Base-by-base conservation (phyloP, 306 rosid species). In the Quercus engelmannii region DNA sequence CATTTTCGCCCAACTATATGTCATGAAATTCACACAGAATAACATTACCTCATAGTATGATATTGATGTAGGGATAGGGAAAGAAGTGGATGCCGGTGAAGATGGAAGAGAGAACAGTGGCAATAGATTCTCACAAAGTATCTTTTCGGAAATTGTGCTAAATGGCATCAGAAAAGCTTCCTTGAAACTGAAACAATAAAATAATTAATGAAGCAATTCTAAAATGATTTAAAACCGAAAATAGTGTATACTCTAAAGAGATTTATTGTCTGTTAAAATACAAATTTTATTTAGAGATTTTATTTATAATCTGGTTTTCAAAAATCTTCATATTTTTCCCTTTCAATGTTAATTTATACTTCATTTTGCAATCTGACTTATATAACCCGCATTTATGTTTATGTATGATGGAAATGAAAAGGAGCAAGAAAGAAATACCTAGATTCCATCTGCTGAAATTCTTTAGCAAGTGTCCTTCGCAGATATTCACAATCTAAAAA, bases 121-220 rank as follows among this genome's bases (percentile, higher is more conserved):
- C 75, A 92, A 73, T 75, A 90, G 78, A 83, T 92, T 97, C 89
- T 89, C 88, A 71, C 97, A 90, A 41, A 84, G 82, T 85, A 95
- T 87, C 84, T 90, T 95, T 80, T 79, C 86, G 33, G 98, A 92
- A 69, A 92, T 90, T 63, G 94, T 88, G 82, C 86, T 89, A 41
- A 90, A 92, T 71, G 98, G 99, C 96, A 87, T 95, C 79, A 87
- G 85, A 85, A 95, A 93, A 80, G 99, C 96, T 86, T 95, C 97
- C 86, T 86, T 89, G 70, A 95, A 95, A 91, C 99, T 95, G 93
- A 77, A 85, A 87, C 71, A 31, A 80, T 38, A 62, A 71, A 54
- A 52, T 59, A 81, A 81, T 76, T 75, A 79, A 43, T 79, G 68
- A 69, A 76, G 10, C 21, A 76, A 52, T 33, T 43, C 67, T 77